Percentiles rank a stretch among this genome's conserved stretches.
phyloP scores from a whole-genome alignment of 2,329 filamentous ascomycete genomes.

The Cadophora malorum region DNA sequence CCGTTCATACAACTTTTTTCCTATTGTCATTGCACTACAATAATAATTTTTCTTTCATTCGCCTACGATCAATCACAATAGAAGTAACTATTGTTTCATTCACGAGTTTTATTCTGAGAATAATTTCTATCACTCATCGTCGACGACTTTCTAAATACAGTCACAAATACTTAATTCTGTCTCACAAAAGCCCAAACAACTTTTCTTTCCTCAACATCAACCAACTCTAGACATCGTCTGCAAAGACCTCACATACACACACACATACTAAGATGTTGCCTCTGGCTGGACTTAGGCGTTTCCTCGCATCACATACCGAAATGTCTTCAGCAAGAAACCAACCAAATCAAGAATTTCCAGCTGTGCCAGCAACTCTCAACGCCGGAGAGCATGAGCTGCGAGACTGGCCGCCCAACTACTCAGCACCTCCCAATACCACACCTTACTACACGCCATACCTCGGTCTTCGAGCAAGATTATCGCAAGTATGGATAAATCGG shows the following conservation, averaged over 20 bases:
- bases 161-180: slow-evolving; percentile 27
- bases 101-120: slow-evolving; percentile 31
- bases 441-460: slow-evolving; percentile 87
- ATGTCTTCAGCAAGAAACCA: slow-evolving; percentile 44
- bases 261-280: slow-evolving; percentile 44
- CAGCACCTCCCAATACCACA: slow-evolving; percentile 59
- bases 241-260: slow-evolving; percentile 30
- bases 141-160: slow-evolving; percentile 21
- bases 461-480: slow-evolving; percentile 85
- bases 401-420: slow-evolving; percentile 34
- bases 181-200: background rate
- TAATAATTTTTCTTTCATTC: slow-evolving; percentile 31
- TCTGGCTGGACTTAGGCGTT: slow-evolving; percentile 43
- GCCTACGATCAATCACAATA: slow-evolving; percentile 30
- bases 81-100: slow-evolving; percentile 27
- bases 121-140: slow-evolving; percentile 27
- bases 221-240: slow-evolving; percentile 19
- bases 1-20: slow-evolving; percentile 24
- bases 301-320: slow-evolving; percentile 43
- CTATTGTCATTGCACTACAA: slow-evolving; percentile 36
- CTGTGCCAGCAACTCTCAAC: slow-evolving; percentile 47
- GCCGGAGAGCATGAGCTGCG: slow-evolving; percentile 43
- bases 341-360: slow-evolving; percentile 41
- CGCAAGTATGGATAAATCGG: slow-evolving; percentile 96
- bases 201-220: slow-evolving; percentile 13